A percentile compares a stretch with the other conserved stretches of the same genome.
phyloP scores from a whole-genome alignment of 2,329 filamentous ascomycete genomes.

The Aspergillus ochraceoroseus region DNA sequence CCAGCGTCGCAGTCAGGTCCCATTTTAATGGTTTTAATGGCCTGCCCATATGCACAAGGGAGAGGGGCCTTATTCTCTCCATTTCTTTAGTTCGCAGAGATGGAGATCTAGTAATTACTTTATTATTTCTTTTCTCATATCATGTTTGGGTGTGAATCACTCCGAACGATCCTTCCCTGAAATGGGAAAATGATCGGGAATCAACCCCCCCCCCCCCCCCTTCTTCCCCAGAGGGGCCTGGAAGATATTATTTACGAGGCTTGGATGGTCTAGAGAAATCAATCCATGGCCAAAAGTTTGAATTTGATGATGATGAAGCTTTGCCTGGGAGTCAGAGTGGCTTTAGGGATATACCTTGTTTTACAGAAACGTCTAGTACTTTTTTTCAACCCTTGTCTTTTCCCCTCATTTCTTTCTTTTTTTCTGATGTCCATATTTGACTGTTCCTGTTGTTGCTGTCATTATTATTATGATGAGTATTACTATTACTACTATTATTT shows the following conservation, averaged over 20 bases:
- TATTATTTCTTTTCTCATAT: constrained; percentile 1
- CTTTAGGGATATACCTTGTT: constrained; percentile 18
- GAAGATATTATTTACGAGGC: constrained; percentile 2
- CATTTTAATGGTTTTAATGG: constrained; percentile 26
- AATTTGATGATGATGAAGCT: constrained; percentile 14
- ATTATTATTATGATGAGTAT: too few species aligned
- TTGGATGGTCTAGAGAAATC: constrained; percentile 5
- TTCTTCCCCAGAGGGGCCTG: background rate
- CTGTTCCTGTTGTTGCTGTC: too few species aligned
- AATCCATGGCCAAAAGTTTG: constrained; percentile 18
- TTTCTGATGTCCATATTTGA: constrained; percentile 4
- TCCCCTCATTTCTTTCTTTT: constrained; percentile 8
- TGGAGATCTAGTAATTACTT: background rate
- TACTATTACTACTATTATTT: too few species aligned
- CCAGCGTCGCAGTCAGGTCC: constrained; percentile 38
- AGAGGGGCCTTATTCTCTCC: background rate
- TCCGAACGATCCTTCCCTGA: too few species aligned
- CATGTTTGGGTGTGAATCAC: background rate
- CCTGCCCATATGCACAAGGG: background rate
- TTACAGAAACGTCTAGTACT: constrained; percentile 7
- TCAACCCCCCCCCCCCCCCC: background rate
- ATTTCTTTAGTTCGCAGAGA: background rate
- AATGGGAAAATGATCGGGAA: background rate
- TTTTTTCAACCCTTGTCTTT: constrained; percentile 5
- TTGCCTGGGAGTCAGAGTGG: constrained; percentile 16